phyloP scores from a whole-genome alignment of 1,284 basidiomycete genomes.

The Pseudozyma tsukubaensis region DNA sequence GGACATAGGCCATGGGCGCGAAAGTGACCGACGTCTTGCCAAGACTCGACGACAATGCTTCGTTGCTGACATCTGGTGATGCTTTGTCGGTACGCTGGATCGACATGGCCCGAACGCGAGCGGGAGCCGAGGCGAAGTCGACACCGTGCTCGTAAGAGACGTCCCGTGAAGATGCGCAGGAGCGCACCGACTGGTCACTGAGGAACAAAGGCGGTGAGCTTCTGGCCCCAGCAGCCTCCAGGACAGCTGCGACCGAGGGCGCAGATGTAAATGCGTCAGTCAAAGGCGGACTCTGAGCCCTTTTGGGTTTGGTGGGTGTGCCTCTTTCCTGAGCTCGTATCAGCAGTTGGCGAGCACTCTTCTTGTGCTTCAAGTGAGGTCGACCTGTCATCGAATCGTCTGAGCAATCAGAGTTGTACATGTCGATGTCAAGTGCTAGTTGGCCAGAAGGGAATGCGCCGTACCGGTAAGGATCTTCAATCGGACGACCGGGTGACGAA shows the following conservation, averaged over 20 bases:
- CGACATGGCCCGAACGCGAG: conserved; percentile 19
- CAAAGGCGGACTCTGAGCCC: conserved; percentile 54
- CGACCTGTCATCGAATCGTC: conserved; percentile 22
- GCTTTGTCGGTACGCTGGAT: conserved; percentile 22
- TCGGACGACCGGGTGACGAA: conserved; percentile 18
- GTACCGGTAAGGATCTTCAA: neutral
- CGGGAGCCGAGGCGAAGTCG: conserved; percentile 15
- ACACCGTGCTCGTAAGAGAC: conserved; percentile 25
- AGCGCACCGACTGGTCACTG: conserved; percentile 32
- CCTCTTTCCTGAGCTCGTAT: conserved; percentile 59
- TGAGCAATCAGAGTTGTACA: conserved; percentile 43
- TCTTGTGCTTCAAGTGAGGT: conserved; percentile 36
- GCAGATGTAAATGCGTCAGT: conserved; percentile 36
- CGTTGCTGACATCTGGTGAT: conserved; percentile 29
- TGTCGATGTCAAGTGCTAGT: conserved; percentile 38
- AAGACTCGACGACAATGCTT: conserved; percentile 32
- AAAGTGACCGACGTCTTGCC: conserved; percentile 35
- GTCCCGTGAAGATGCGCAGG: conserved; percentile 25
- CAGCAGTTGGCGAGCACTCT: conserved; percentile 56
- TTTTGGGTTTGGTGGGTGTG: conserved; percentile 58
- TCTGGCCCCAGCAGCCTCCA: conserved; percentile 32
- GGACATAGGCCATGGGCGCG: conserved; percentile 39
- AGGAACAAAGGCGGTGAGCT: conserved; percentile 37
- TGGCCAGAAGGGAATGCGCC: conserved; percentile 15
- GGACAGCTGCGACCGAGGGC: conserved; percentile 33